Evolutionary conservation across 371 early-diverging fungal species (phyloP).

Genomic region (Haplosporangium sp.): DNA sequence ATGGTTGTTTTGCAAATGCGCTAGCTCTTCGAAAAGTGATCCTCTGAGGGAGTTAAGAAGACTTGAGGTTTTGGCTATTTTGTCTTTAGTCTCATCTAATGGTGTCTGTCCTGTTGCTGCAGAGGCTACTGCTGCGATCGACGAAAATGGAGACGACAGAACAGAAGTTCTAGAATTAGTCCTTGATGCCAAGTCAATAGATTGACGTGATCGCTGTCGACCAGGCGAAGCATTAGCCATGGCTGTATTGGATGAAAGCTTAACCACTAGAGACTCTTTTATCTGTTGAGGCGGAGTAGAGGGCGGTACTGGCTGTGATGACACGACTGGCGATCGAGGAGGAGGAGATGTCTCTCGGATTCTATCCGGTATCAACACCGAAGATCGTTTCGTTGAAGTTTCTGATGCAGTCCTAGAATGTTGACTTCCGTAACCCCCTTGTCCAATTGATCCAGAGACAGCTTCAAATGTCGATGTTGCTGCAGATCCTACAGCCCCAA

Average conservation of each 20-base stretch:
- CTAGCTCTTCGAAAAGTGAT: constrained; percentile 44
- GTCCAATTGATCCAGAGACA: constrained; percentile 19
- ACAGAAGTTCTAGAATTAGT: constrained; percentile 11
- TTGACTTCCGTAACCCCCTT: background rate
- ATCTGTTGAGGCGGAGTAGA: background rate
- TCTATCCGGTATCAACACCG: background rate
- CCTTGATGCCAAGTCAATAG: background rate
- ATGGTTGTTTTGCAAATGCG: constrained; percentile 46
- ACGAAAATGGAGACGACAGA: constrained; percentile 29
- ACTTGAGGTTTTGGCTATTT: constrained; percentile 40
- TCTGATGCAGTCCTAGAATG: constrained; percentile 26
- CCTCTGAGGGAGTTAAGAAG: constrained; percentile 35
- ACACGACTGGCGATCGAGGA: background rate
- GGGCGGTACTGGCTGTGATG: background rate
- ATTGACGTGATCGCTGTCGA: constrained; percentile 16
- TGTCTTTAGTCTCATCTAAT: constrained; percentile 33
- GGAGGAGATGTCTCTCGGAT: background rate
- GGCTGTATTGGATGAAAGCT: constrained; percentile 2
- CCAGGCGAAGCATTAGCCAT: constrained; percentile 1
- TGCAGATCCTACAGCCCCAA: constrained; percentile 38
- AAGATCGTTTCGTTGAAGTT: background rate
- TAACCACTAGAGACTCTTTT: constrained; percentile 13
- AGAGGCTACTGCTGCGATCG: constrained; percentile 36
- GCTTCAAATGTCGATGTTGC: constrained; percentile 35
- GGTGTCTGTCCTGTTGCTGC: constrained; percentile 32